Conservation (phyloP, 225 moss, liverwort and hornwort genomes). For the Pseudisothecium myosuroides region DNA sequence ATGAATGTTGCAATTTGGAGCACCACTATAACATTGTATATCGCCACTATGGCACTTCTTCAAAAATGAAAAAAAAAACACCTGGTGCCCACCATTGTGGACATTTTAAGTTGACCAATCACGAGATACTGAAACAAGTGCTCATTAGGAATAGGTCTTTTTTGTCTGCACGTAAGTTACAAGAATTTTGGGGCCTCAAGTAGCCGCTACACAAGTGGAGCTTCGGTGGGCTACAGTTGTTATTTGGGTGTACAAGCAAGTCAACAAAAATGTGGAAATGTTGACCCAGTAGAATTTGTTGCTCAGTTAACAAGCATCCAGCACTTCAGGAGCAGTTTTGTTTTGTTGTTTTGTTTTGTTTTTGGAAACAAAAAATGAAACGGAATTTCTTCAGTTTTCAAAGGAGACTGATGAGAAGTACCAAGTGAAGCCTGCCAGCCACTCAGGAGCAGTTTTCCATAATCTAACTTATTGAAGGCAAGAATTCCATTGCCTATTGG, state of each 20-base stretch:
- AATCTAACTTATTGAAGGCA: neutral
- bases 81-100: no score
- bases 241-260: neutral
- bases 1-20: no score
- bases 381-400: no score
- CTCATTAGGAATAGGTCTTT: neutral
- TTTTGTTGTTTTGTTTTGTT: no score
- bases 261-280: neutral
- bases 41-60: no score
- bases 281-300: neutral
- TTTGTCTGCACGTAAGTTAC: no score
- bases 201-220: neutral
- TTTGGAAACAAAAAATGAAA: no score
- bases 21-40: no score
- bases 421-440: no score
- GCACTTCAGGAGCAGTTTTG: neutral
- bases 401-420: no score
- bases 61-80: no score
- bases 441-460: neutral
- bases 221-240: neutral
- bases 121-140: neutral
- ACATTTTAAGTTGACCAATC: neutral
- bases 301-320: neutral
- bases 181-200: neutral
- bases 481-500: neutral